Base-by-base conservation (phyloP, 2,329 filamentous ascomycete genomes). In the Sclerotinia sclerotiorum region DNA sequence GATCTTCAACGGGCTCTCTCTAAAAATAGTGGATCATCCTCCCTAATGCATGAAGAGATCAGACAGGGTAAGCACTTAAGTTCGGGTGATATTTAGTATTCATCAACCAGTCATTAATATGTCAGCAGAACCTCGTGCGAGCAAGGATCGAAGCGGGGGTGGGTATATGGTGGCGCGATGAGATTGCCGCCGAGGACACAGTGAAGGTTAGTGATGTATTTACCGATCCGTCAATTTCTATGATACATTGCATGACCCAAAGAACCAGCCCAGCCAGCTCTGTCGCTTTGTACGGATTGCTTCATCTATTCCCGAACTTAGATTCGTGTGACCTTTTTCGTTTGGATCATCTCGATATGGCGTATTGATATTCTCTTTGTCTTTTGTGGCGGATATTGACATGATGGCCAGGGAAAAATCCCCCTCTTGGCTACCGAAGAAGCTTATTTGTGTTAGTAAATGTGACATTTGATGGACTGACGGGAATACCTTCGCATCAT, bases 401-500 rank as follows among this genome's bases (percentile, higher is more conserved):
- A 78, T 78, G 69, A 91, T 78, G 1, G 82, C 80, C 5, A 91
- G 76, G 3, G 81, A 82, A 72, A 93, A 93, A 4, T 87, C 81
- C 3, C 91, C 91, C 70, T 91, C 82, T 78, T 94, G 91, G 0
- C 84, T 79, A 11, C 88, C 91, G 73, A 94, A 94, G 81, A 92
- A 93, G 78, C 91, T 92, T 48, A 68, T 79, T 64, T 79, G 75
- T 51, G 67, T 60, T 61, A 68, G 69, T 32, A n/a, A 71, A 72
- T 66, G 63, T 52, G 44, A 56, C 61, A 61, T 42, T 32, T 65
- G 19, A 19, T 42, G 39, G 32, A 46, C 44, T 32, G 35, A 7
- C n/a, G 11, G 5, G 76, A 81, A 69, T 78, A 92, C 91, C 92
- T 95, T 77, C 92, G 82, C 83, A 91, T 90, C 92, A 95, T 94